phyloP scores from a whole-genome alignment of 371 early-diverging fungal species.

The Mortierella sp. region DNA sequence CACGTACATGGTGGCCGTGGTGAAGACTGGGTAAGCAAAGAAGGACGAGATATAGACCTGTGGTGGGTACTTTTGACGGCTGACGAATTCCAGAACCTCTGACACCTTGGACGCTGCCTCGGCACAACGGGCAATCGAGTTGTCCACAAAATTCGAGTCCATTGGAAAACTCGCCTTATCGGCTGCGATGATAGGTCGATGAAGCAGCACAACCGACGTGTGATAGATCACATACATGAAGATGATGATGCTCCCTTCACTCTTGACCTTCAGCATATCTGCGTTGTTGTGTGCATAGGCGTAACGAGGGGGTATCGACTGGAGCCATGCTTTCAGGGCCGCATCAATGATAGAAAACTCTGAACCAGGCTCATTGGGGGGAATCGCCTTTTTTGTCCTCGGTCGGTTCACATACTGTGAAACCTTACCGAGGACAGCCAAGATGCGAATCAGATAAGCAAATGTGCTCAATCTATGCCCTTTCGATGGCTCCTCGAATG shows the following conservation, averaged over 20 bases:
- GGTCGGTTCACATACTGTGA: constrained; percentile 65
- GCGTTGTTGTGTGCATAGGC: constrained; percentile 55
- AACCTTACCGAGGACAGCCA: constrained; percentile 59
- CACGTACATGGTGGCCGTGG: constrained; percentile 63
- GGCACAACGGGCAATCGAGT: constrained; percentile 60
- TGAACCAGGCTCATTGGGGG: constrained; percentile 57
- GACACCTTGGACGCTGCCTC: constrained; percentile 62
- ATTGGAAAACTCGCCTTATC: constrained; percentile 58
- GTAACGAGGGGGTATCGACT: constrained; percentile 54
- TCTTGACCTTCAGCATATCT: constrained; percentile 25
- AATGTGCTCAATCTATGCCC: constrained; percentile 39
- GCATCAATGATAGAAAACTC: constrained; percentile 60
- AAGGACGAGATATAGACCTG: constrained; percentile 58
- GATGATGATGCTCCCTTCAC: constrained; percentile 38
- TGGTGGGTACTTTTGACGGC: constrained; percentile 29
- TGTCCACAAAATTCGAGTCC: constrained; percentile 53
- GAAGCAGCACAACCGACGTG: constrained; percentile 61
- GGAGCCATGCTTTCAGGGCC: constrained; percentile 57
- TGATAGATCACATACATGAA: constrained; percentile 60
- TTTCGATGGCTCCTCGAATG: background rate
- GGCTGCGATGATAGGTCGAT: constrained; percentile 56
- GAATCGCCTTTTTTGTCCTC: constrained; percentile 41
- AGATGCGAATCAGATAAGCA: constrained; percentile 53
- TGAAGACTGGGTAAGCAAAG: constrained; percentile 65
- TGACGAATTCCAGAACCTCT: constrained; percentile 54